Evolutionary conservation across 345 rosid genomes (phyloP).

Genomic region (Populus alba): DNA sequence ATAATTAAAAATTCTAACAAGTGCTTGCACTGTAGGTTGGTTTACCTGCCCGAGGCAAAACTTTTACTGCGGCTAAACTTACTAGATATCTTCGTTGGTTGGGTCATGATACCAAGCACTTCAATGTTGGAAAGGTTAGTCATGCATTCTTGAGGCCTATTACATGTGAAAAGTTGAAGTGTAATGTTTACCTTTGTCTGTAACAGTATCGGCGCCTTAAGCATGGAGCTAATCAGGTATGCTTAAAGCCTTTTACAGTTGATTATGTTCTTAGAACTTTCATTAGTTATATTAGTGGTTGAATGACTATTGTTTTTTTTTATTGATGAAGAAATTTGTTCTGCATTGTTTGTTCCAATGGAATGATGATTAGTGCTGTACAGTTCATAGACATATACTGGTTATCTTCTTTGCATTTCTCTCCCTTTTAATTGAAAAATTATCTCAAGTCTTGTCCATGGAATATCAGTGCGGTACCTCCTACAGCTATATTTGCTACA

Average conservation of each 20-base stretch:
- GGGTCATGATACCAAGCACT: constrained; percentile 98
- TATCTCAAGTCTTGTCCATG: background rate
- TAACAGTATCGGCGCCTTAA: constrained; percentile 98
- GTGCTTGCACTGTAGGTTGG: constrained; percentile 66
- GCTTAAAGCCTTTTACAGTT: background rate
- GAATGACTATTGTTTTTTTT: background rate
- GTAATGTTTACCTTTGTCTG: constrained; percentile 9
- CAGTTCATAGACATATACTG: background rate
- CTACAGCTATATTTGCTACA: background rate
- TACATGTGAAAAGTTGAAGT: background rate
- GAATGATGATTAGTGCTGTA: background rate
- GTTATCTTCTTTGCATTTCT: background rate
- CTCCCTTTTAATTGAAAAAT: background rate
- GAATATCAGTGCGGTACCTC: background rate
- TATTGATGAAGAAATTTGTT: background rate
- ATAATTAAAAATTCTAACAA: constrained; percentile 7
- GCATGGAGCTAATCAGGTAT: constrained; percentile 88
- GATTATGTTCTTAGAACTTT: background rate
- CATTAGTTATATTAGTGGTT: background rate
- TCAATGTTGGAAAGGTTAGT: constrained; percentile 95
- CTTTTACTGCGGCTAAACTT: constrained; percentile 96
- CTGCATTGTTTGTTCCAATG: background rate
- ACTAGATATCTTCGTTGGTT: constrained; percentile 99
- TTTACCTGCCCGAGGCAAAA: constrained; percentile 98
- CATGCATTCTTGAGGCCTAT: constrained; percentile 8